Percentiles rank a stretch among this genome's conserved stretches.
Conservation (phyloP, 257 asterid genomes). For the Eucommia ulmoides region DNA sequence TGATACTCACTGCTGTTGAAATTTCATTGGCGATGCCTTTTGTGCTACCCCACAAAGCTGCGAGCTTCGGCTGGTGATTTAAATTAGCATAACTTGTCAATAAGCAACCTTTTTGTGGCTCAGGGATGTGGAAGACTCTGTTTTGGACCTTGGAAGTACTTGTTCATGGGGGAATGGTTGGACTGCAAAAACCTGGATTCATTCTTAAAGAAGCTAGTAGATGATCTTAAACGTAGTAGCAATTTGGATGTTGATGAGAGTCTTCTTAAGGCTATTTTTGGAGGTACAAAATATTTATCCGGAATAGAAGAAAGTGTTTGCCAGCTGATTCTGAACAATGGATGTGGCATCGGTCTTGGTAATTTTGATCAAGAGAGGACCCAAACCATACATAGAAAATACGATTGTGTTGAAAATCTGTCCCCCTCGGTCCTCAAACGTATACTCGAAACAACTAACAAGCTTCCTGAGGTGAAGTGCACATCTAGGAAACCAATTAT, state of each 20-base stretch:
- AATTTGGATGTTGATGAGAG: conserved; percentile 14
- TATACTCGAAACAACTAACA: conserved; percentile 24
- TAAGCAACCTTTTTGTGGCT: too few species aligned
- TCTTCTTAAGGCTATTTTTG: conserved; percentile 21
- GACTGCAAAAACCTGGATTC: conserved; percentile 36
- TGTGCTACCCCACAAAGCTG: too few species aligned
- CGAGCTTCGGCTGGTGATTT: too few species aligned
- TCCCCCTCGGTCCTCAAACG: conserved; percentile 26
- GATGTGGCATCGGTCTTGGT: conserved; percentile 51
- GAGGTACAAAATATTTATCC: conserved; percentile 13
- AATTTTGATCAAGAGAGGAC: conserved; percentile 8
- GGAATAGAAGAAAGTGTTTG: conserved; percentile 39
- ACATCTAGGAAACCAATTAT: conserved; percentile 40
- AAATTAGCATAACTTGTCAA: too few species aligned
- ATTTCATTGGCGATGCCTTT: too few species aligned
- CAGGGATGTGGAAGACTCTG: conserved; percentile 85
- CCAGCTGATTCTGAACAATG: conserved; percentile 49
- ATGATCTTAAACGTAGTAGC: conserved; percentile 11
- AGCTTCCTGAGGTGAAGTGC: conserved; percentile 25
- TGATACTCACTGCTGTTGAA: too few species aligned
- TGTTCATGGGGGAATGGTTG: conserved; percentile 67
- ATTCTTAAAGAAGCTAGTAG: conserved; percentile 26
- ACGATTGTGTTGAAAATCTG: conserved; percentile 23
- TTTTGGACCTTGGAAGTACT: conserved; percentile 83
- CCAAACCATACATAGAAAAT: conserved; percentile 21